These are phyloP conservation scores for Cavenderia fasciculata DNA, from an alignment of 78 protist species.

Conservation along the genomic window DNA sequence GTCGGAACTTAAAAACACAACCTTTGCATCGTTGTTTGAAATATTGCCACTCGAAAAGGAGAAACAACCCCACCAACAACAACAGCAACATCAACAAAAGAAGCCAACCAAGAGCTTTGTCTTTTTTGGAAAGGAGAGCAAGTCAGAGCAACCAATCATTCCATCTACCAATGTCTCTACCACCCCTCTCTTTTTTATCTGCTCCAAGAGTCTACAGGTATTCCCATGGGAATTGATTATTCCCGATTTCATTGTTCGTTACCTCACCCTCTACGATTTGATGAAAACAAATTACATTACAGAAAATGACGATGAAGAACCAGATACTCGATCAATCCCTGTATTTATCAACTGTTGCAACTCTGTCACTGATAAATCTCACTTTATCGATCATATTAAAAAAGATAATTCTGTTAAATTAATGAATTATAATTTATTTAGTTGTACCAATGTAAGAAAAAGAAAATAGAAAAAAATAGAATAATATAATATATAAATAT, in stretches of 20 bases:
- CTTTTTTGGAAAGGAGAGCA: conserved; percentile 22
- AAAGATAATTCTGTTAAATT: conserved; percentile 42
- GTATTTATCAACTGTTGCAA: conserved; percentile 56
- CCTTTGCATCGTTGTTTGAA: conserved; percentile 70
- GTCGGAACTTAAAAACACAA: conserved; percentile 53
- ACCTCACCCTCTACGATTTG: conserved; percentile 59
- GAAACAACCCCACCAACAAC: background rate
- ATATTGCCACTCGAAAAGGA: conserved; percentile 54
- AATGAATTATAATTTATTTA: conserved; percentile 15
- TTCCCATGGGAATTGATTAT: conserved; percentile 83
- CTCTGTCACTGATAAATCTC: conserved; percentile 27
- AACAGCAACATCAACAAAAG: background rate
- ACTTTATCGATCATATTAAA: conserved; percentile 15
- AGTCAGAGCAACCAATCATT: background rate
- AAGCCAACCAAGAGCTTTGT: conserved; percentile 26
- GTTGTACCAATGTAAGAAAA: conserved; percentile 4
- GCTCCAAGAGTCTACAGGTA: conserved; percentile 56
- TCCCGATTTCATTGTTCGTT: conserved; percentile 55
- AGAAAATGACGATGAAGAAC: background rate
- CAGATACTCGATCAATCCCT: conserved; percentile 4
- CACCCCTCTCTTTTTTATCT: conserved; percentile 50
- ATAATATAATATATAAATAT: too few relatives aligned
- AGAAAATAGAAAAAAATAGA: too few relatives aligned
- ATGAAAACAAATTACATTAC: conserved; percentile 27
- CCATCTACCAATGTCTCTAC: conserved; percentile 53